Conservation (phyloP, 2,329 filamentous ascomycete genomes). For the Aspergillus unguis region DNA sequence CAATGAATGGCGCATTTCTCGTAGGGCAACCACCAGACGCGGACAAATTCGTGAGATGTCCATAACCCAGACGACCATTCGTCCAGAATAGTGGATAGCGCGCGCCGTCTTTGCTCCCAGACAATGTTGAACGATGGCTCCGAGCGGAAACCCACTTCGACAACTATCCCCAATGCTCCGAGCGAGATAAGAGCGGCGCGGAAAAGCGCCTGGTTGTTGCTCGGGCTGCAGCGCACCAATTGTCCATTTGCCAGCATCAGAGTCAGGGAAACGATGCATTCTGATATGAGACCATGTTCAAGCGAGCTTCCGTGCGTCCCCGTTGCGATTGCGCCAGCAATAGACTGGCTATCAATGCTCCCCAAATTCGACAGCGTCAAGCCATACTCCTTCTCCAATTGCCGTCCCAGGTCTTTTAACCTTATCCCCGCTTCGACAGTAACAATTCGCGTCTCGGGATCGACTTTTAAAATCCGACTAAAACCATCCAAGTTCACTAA, state of each 20-base stretch:
- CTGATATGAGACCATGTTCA: conserved; percentile 76
- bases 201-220: conserved; percentile 74
- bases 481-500: conserved; percentile 88
- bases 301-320: conserved; percentile 90
- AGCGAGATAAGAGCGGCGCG: conserved; percentile 82
- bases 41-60: conserved; percentile 81
- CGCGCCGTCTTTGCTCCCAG: conserved; percentile 77
- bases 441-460: conserved; percentile 63
- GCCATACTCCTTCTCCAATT: conserved; percentile 65
- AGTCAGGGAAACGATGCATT: conserved; percentile 69
- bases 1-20: conserved; percentile 83
- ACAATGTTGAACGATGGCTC: conserved; percentile 77
- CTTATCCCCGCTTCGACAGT: conserved; percentile 87
- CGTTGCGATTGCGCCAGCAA: conserved; percentile 88
- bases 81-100: conserved; percentile 65
- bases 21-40: conserved; percentile 98
- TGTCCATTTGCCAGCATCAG: conserved; percentile 80
- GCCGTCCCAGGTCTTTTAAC: conserved; percentile 67
- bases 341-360: conserved; percentile 90
- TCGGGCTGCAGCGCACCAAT: conserved; percentile 64
- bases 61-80: conserved; percentile 74
- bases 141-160: conserved; percentile 80
- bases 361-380: conserved; percentile 88
- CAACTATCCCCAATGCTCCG: conserved; percentile 85
- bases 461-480: conserved; percentile 67